Percentiles rank a stretch among this genome's conserved stretches.
These are phyloP conservation scores for Fomitopsis pinicola DNA, from an alignment of 1,284 basidiomycete species.

Conservation along the genomic window DNA sequence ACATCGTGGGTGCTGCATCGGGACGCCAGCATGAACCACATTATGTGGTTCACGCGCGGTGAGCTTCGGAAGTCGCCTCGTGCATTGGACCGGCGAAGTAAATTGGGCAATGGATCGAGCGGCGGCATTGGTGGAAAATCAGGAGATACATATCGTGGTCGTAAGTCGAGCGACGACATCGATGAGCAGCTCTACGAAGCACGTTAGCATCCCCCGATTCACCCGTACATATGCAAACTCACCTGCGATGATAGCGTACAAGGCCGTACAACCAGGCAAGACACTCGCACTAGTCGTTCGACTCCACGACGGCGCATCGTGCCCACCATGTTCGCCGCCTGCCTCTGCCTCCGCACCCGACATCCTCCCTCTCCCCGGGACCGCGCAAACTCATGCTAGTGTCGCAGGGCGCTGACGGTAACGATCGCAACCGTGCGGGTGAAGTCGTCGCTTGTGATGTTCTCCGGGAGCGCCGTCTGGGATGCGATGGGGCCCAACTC, in stretches of 20 bases:
- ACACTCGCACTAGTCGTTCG: slow-evolving; percentile 84
- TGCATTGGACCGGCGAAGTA: no score
- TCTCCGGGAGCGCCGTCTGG: slow-evolving; percentile 53
- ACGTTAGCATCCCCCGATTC: background rate
- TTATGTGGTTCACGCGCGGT: no score
- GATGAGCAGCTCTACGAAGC: slow-evolving; percentile 76
- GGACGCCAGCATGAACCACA: no score
- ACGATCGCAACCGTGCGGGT: slow-evolving; percentile 88
- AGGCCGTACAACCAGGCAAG: slow-evolving; percentile 81
- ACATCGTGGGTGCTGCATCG: no score
- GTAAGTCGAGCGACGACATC: slow-evolving; percentile 70
- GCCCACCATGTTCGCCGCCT: slow-evolving; percentile 69
- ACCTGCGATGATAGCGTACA: slow-evolving; percentile 97
- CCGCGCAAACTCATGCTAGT: slow-evolving; percentile 57
- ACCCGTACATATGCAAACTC: slow-evolving; percentile 21
- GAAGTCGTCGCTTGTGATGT: slow-evolving; percentile 82
- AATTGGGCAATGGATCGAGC: no score
- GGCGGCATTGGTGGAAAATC: no score
- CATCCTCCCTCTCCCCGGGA: slow-evolving; percentile 38
- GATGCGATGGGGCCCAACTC: no score
- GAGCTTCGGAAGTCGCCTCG: no score
- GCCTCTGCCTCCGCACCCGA: slow-evolving; percentile 37
- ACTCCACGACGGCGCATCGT: slow-evolving; percentile 97
- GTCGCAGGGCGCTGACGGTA: slow-evolving; percentile 80
- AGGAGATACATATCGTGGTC: no score